Evolutionary conservation across 225 moss, liverwort and hornwort species (phyloP), one percentile per base, ranked within the genome.

Genomic region (Anthoceros angustus): DNA sequence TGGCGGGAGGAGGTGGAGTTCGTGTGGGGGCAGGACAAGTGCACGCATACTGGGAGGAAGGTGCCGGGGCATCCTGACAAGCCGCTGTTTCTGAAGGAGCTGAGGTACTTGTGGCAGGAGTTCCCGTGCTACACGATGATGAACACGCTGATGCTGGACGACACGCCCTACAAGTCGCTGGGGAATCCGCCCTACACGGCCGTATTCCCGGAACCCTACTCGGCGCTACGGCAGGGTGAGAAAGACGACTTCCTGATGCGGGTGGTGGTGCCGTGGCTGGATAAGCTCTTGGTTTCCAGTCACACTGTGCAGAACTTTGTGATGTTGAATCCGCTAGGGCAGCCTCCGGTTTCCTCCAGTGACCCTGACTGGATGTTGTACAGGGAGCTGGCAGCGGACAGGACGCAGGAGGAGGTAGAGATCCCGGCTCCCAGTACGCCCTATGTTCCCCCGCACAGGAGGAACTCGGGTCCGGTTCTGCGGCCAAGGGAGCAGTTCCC

Each of bases 51-150:
- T 5, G 55, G 55, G 14, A 55, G 0, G 55, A 18, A 3, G 55
- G 55, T 55, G 55, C 55, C 55, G 7, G 16, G 18, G n/a, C 11
- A 46, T 5, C 0, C 0, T 18, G 55, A 55, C 7, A 55, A 55
- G 55, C 55, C 55, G 8, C 18, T 55, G n/a, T 55, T 55, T 20
- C n/a, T 55, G 10, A 55, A 55, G 55, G 55, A 55, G 55, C 55
- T 55, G 10, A 23, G 5, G 55, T 18, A 18, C 1, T 12, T 55
- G 55, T 55, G 55, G 55, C 7, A 15, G 16, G 55, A 15, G 55
- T 55, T 55, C 18, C 18, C 55, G 55, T 23, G 23, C n/a, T 55
- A 55, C 14, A 23, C n/a, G 7, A 20, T 8, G 55, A 55, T 3
- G n/a, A 55, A 55, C 14, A 55, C 55, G 16, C 18, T 55, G n/a